Evolutionary conservation across 148 eudicot species (phyloP).

Genomic region (Rhododendron henanense): DNA sequence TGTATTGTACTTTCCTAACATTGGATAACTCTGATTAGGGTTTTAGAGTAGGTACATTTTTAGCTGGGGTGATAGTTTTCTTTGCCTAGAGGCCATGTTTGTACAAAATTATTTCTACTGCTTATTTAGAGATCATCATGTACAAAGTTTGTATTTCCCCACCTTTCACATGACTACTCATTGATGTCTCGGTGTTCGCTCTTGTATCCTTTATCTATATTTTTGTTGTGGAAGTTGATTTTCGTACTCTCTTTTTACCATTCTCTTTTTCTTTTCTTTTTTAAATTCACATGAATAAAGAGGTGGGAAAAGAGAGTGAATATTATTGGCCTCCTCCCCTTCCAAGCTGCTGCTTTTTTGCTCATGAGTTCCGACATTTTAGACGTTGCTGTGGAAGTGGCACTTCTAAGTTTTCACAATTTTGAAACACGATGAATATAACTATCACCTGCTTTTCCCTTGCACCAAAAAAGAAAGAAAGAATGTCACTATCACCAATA

Average conservation of each 20-base stretch:
- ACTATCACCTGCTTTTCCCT: too few relatives aligned
- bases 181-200: background rate
- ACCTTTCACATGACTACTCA: background rate
- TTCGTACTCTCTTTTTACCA: background rate
- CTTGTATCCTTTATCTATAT: background rate
- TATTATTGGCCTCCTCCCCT: background rate
- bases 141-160: constrained; percentile 2
- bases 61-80: constrained; percentile 9
- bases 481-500: background rate
- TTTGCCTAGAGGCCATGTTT: background rate
- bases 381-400: too few relatives aligned
- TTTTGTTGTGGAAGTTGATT: background rate
- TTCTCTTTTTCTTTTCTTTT: background rate
- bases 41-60: constrained; percentile 4
- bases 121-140: background rate
- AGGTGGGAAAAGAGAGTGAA: background rate
- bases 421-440: too few relatives aligned
- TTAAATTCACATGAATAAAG: background rate
- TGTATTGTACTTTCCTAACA: background rate
- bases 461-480: too few relatives aligned
- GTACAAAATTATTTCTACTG: constrained; percentile 5
- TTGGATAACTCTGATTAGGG: background rate
- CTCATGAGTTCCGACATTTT: too few relatives aligned
- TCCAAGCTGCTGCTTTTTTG: background rate
- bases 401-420: too few relatives aligned